Conservation (phyloP, 768 basidiomycete species). For the Pleurotus tuber-regium region DNA sequence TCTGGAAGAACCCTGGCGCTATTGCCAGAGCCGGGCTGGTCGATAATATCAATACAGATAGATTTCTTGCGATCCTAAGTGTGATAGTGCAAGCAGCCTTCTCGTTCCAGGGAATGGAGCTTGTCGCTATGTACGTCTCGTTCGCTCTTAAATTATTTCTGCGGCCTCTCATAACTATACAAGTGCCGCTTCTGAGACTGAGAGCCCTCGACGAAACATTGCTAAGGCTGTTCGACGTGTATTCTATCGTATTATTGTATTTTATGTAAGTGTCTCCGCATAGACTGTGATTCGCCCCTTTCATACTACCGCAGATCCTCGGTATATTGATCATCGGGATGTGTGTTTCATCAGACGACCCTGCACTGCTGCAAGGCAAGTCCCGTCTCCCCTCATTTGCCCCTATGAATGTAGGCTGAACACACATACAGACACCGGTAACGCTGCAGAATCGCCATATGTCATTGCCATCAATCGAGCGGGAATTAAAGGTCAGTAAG, state of each 20-base stretch:
- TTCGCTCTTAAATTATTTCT: neutral
- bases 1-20: conserved; percentile 73
- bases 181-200: conserved; percentile 74
- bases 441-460: conserved; percentile 79
- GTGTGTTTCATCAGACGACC: conserved; percentile 72
- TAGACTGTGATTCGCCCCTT: neutral
- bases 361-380: conserved; percentile 40
- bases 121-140: conserved; percentile 57
- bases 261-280: conserved; percentile 50
- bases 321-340: conserved; percentile 75
- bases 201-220: conserved; percentile 78
- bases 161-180: conserved; percentile 12
- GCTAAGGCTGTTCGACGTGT: conserved; percentile 73
- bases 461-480: conserved; percentile 77
- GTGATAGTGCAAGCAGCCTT: conserved; percentile 59
- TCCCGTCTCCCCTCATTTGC: neutral
- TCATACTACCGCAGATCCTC: conserved; percentile 42
- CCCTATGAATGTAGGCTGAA: neutral
- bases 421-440: conserved; percentile 37
- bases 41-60: conserved; percentile 39
- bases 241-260: conserved; percentile 76
- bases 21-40: conserved; percentile 41
- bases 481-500: conserved; percentile 55
- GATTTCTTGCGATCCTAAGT: conserved; percentile 42
- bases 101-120: conserved; percentile 77